A percentile compares a stretch with the other conserved stretches of the same genome.
Evolutionary conservation across 2,329 filamentous ascomycete genomes (phyloP).

Genomic region (Monascus ruber): DNA sequence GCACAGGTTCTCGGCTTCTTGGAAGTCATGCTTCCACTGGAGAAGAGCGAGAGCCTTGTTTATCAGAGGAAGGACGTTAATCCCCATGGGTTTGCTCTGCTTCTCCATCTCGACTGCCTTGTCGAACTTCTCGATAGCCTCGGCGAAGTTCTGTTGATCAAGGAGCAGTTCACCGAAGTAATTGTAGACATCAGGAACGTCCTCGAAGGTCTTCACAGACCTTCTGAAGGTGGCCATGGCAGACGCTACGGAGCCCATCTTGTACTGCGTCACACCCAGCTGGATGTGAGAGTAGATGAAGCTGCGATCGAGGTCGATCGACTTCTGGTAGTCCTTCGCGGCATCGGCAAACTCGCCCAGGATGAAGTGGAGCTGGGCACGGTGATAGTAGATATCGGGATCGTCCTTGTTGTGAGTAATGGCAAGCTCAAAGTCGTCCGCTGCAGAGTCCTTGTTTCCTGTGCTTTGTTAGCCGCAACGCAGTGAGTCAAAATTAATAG

Average conservation of each 20-base stretch:
- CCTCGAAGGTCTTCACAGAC: constrained; percentile 96
- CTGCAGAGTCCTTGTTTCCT: constrained; percentile 77
- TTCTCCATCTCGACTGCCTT: constrained; percentile 98
- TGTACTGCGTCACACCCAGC: constrained; percentile 97
- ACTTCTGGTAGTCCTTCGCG: constrained; percentile 98
- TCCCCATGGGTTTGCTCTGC: constrained; percentile 80
- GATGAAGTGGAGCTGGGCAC: constrained; percentile 96
- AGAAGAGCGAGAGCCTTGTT: constrained; percentile 97
- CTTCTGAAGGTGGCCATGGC: constrained; percentile 97
- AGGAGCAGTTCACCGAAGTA: constrained; percentile 96
- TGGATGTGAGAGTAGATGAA: constrained; percentile 99
- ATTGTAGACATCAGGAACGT: constrained; percentile 96
- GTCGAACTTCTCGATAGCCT: constrained; percentile 97
- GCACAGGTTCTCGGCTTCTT: constrained; percentile 89
- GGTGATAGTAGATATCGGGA: constrained; percentile 98
- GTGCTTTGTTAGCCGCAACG: constrained; percentile 17
- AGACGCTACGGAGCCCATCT: constrained; percentile 95
- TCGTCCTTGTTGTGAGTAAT: constrained; percentile 76
- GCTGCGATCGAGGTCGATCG: constrained; percentile 85
- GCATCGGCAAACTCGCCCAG: constrained; percentile 86
- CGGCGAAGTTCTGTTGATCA: constrained; percentile 89
- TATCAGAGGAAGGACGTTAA: constrained; percentile 95
- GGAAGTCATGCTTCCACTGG: constrained; percentile 96
- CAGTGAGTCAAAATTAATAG: neutral
- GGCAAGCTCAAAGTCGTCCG: constrained; percentile 76